Evolutionary conservation across 768 basidiomycete genomes (phyloP).

Genomic region (Boletus rubroflammeus): DNA sequence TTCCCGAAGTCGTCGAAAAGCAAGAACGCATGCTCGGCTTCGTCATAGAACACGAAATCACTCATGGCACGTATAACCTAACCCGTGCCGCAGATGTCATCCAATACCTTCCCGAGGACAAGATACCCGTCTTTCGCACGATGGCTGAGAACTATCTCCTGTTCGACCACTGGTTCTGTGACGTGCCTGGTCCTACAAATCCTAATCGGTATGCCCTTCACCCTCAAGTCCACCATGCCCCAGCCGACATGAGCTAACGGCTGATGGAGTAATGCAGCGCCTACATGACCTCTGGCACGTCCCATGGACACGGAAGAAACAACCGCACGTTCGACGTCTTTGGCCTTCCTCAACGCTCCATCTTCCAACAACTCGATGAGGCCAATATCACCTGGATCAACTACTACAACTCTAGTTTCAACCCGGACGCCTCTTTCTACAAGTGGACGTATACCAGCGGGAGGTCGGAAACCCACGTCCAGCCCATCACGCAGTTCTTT

Average conservation of each 20-base stretch:
- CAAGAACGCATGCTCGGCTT: constrained; percentile 23
- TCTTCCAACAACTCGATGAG: constrained; percentile 27
- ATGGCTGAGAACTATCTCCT: constrained; percentile 24
- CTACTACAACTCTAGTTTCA: constrained; percentile 29
- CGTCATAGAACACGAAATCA: constrained; percentile 18
- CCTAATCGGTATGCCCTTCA: constrained; percentile 19
- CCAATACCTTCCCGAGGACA: constrained; percentile 19
- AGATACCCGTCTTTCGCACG: constrained; percentile 23
- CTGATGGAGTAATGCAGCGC: constrained; percentile 6
- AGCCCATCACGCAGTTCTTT: constrained; percentile 17
- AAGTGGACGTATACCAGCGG: constrained; percentile 19
- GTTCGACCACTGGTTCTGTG: constrained; percentile 25
- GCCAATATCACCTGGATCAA: constrained; percentile 23
- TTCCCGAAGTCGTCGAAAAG: background rate
- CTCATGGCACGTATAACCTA: constrained; percentile 8
- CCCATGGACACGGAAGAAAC: constrained; percentile 23
- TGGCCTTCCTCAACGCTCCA: constrained; percentile 26
- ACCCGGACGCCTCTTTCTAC: constrained; percentile 24
- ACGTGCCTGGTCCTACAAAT: constrained; percentile 26
- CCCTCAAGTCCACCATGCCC: background rate
- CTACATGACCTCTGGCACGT: constrained; percentile 27
- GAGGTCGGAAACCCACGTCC: constrained; percentile 13
- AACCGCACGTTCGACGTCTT: constrained; percentile 12
- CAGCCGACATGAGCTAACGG: background rate
- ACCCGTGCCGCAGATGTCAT: constrained; percentile 19